phyloP scores from a whole-genome alignment of 768 basidiomycete species.

The Leccinum disarticulatum region DNA sequence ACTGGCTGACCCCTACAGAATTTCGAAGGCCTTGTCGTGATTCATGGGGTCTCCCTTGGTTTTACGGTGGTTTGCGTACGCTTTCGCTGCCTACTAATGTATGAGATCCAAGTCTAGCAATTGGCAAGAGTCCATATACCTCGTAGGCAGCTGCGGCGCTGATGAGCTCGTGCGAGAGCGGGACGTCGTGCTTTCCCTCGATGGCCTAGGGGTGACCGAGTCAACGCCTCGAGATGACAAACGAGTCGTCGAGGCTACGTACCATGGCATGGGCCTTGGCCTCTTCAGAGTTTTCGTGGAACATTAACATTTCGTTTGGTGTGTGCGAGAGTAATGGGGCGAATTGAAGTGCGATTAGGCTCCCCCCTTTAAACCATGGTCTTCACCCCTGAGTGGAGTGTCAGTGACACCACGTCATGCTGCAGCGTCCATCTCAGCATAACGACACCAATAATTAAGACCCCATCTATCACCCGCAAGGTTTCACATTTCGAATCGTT shows the following conservation, averaged over 20 bases:
- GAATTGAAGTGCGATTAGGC: background rate
- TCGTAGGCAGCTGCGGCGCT: constrained; percentile 32
- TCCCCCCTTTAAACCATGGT: background rate
- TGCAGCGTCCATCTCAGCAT: too few species aligned
- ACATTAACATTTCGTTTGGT: constrained; percentile 22
- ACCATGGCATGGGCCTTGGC: constrained; percentile 23
- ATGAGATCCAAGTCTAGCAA: background rate
- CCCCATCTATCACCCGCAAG: too few species aligned
- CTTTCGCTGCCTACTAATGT: constrained; percentile 29
- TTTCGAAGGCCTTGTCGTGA: constrained; percentile 22
- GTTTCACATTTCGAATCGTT: too few species aligned
- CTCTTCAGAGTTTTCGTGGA: constrained; percentile 24
- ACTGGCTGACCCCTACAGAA: constrained; percentile 20
- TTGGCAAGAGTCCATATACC: background rate
- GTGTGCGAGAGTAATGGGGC: background rate
- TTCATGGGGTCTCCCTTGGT: constrained; percentile 22
- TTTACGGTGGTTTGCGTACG: constrained; percentile 25
- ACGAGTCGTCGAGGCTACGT: background rate
- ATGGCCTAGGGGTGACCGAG: constrained; percentile 12
- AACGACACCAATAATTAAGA: too few species aligned
- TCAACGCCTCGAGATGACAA: background rate
- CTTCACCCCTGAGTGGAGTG: background rate
- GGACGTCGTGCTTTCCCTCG: constrained; percentile 16
- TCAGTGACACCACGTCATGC: background rate
- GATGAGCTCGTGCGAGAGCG: constrained; percentile 29